These are phyloP conservation scores for Ceratocystis albifundus DNA, from an alignment of 2,329 filamentous ascomycete genomes.

Conservation along the genomic window DNA sequence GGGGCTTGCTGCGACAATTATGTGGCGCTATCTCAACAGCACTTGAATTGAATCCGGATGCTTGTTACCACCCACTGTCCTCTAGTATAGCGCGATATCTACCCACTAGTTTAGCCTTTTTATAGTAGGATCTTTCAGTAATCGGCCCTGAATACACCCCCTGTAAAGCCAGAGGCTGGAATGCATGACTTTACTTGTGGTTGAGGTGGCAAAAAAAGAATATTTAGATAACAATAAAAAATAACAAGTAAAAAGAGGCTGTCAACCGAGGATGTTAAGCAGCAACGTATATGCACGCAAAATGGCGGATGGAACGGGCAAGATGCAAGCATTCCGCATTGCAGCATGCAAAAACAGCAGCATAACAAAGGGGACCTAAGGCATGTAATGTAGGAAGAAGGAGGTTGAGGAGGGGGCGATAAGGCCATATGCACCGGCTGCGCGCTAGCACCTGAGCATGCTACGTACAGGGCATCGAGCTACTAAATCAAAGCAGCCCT, in stretches of 20 bases:
- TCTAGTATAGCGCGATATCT: background rate
- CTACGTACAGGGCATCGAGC: too few relatives aligned
- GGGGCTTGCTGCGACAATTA: background rate
- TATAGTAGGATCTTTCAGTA: background rate
- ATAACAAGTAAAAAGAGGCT: too few relatives aligned
- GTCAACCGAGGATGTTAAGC: background rate
- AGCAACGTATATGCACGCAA: background rate
- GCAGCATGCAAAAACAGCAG: background rate
- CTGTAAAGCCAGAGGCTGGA: background rate
- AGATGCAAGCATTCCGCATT: background rate
- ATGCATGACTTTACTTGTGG: background rate
- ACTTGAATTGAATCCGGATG: background rate
- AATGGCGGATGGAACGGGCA: background rate
- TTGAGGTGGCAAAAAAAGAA: background rate
- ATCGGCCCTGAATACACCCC: constrained; percentile 1
- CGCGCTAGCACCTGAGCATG: background rate
- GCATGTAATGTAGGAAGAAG: background rate
- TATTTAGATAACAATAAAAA: background rate
- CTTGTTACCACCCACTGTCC: background rate
- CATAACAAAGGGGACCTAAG: background rate
- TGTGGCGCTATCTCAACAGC: too few relatives aligned
- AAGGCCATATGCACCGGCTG: background rate
- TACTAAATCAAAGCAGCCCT: background rate
- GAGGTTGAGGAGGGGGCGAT: background rate
- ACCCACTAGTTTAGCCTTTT: too few relatives aligned